Evolutionary conservation across 225 moss, liverwort and hornwort species (phyloP).

Genomic region (Anthoceros angustus): DNA sequence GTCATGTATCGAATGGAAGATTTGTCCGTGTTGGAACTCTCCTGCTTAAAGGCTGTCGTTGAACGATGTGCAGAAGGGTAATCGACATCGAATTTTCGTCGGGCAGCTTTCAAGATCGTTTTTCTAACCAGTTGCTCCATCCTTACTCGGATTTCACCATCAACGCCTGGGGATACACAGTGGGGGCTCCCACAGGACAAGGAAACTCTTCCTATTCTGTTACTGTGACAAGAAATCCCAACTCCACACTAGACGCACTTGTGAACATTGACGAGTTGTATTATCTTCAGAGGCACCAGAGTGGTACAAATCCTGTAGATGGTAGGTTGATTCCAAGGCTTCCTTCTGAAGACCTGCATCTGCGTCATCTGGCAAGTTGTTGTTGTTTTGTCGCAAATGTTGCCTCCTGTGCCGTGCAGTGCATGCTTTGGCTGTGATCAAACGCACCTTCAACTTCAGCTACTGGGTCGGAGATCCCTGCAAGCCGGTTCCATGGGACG

Average conservation of each 20-base stretch:
- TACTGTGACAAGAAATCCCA: neutral
- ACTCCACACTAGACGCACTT: neutral
- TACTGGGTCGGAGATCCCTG: conserved; percentile 1
- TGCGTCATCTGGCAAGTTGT: neutral
- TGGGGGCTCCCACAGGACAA: no score
- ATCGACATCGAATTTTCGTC: no score
- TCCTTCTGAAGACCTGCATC: neutral
- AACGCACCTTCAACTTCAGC: neutral
- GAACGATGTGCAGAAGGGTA: no score
- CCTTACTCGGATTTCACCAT: no score
- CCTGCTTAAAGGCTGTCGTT: no score
- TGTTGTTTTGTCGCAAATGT: neutral
- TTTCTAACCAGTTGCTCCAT: no score
- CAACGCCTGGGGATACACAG: no score
- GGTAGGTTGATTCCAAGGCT: neutral
- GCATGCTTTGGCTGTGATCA: neutral
- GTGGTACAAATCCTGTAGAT: neutral
- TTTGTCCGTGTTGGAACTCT: no score
- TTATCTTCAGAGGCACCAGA: neutral
- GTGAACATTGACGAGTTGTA: neutral
- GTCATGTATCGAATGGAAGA: no score
- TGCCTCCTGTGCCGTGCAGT: neutral
- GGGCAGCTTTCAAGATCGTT: no score
- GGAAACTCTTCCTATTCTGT: neutral
- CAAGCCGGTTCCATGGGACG: neutral